Conservation (phyloP, 139 green algal species). For the Volvox reticuliferus region DNA sequence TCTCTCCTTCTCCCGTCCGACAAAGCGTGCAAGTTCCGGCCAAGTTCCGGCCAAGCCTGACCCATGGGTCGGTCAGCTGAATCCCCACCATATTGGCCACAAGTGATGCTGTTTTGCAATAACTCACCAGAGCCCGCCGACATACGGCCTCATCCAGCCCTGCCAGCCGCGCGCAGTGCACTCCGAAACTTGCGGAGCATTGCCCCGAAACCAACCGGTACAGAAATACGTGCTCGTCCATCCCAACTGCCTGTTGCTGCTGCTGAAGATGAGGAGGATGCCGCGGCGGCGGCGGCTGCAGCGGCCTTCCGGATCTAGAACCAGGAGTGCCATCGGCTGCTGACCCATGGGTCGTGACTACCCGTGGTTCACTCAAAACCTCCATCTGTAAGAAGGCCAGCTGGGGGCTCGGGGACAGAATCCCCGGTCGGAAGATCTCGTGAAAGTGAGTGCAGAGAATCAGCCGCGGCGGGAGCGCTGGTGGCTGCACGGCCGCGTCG, state of each 20-base stretch:
- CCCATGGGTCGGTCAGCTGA: no score
- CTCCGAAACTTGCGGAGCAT: constrained; percentile 75
- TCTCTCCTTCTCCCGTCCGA: no score
- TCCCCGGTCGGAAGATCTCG: constrained; percentile 65
- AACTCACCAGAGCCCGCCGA: neutral
- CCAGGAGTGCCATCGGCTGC: neutral
- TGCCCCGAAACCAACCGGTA: constrained; percentile 79
- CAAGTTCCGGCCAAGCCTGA: no score
- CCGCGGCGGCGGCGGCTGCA: no score
- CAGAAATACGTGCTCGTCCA: constrained; percentile 76
- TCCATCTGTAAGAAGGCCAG: constrained; percentile 83
- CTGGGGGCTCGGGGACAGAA: constrained; percentile 50
- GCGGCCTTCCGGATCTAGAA: no score
- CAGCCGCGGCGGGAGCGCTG: constrained; percentile 58
- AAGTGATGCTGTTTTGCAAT: no score
- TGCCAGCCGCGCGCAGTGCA: constrained; percentile 61
- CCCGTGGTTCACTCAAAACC: constrained; percentile 49
- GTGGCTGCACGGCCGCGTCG: neutral
- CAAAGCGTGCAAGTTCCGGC: no score
- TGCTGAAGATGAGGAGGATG: neutral
- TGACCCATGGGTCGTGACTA: neutral
- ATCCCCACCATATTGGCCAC: no score
- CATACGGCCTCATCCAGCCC: constrained; percentile 37
- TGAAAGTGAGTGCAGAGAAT: constrained; percentile 89
- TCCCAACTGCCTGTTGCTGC: neutral